phyloP scores from a whole-genome alignment of 148 eudicot species.

The Camellia lanceoleosa region DNA sequence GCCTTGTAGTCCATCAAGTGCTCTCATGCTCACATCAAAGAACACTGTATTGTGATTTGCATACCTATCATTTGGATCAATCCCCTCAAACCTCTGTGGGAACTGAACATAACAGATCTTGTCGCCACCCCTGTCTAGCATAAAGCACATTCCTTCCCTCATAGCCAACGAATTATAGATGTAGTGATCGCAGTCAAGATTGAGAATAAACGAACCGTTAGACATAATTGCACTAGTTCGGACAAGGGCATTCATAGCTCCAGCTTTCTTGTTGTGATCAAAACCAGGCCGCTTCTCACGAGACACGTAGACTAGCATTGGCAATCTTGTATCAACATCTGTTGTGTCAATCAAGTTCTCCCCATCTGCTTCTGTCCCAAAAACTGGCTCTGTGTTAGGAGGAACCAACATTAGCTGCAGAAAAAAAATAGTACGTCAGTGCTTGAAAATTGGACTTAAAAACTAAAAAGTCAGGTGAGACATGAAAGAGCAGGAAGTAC shows the following conservation, averaged over 20 bases:
- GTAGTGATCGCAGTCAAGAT: slow-evolving; percentile 96
- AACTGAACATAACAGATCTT: slow-evolving; percentile 89
- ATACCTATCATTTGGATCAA: slow-evolving; percentile 92
- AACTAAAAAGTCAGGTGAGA: slow-evolving; percentile 41
- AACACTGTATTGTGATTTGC: slow-evolving; percentile 97
- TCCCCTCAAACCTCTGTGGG: slow-evolving; percentile 96
- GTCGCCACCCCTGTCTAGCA: slow-evolving; percentile 97
- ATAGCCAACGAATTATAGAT: slow-evolving; percentile 82
- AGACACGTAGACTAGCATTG: slow-evolving; percentile 91
- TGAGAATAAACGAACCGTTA: slow-evolving; percentile 89
- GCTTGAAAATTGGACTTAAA: background rate
- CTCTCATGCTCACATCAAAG: slow-evolving; percentile 94
- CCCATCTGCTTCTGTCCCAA: slow-evolving; percentile 59
- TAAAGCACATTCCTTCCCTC: slow-evolving; percentile 98
- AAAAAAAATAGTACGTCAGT: slow-evolving; percentile 9
- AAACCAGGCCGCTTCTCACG: slow-evolving; percentile 87
- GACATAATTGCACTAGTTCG: slow-evolving; percentile 97
- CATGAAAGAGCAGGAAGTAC: too few species aligned
- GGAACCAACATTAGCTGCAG: slow-evolving; percentile 86
- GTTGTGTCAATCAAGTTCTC: slow-evolving; percentile 71
- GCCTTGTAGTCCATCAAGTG: slow-evolving; percentile 91
- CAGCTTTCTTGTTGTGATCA: slow-evolving; percentile 98
- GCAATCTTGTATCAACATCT: slow-evolving; percentile 77
- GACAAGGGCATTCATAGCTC: slow-evolving; percentile 95
- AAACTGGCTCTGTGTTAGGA: slow-evolving; percentile 70